Evolutionary conservation across 495 filamentous ascomycete genomes (phyloP).

Genomic region (Lasiosphaeriaceae sp.): DNA sequence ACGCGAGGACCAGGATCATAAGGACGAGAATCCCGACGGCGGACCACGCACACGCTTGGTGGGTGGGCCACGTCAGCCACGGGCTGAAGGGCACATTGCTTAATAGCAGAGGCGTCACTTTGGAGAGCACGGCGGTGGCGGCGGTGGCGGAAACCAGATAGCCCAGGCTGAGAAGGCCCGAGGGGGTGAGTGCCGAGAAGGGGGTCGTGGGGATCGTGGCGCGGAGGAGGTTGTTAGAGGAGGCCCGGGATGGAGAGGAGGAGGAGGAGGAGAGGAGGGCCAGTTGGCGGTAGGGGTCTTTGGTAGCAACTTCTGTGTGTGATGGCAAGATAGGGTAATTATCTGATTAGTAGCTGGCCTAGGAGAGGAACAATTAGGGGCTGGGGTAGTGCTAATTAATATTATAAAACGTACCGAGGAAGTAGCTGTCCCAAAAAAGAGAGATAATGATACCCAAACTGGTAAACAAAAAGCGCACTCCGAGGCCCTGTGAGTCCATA

Average conservation of each 20-base stretch:
- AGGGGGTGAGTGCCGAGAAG: no score
- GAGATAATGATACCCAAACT: background rate
- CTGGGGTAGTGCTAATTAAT: background rate
- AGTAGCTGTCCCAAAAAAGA: slow-evolving; percentile 3
- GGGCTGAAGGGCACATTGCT: slow-evolving; percentile 6
- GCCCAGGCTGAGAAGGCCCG: background rate
- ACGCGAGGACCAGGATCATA: slow-evolving; percentile 3
- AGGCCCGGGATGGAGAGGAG: no score
- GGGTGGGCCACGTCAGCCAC: slow-evolving; percentile 6
- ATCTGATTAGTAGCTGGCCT: no score
- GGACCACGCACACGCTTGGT: slow-evolving; percentile 6
- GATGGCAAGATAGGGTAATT: no score
- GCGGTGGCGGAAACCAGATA: background rate
- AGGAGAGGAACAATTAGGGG: no score
- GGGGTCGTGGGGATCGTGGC: background rate
- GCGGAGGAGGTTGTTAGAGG: background rate
- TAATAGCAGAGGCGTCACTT: slow-evolving; percentile 1
- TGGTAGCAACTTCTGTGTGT: background rate
- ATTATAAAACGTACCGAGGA: background rate
- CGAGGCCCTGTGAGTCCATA: slow-evolving; percentile 7
- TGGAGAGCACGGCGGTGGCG: background rate
- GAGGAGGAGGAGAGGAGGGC: background rate
- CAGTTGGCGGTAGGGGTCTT: background rate
- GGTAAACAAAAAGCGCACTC: slow-evolving; percentile 2
- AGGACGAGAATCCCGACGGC: background rate